These are phyloP conservation scores for Mycena belliarum DNA, from an alignment of 768 basidiomycete genomes.

Conservation along the genomic window DNA sequence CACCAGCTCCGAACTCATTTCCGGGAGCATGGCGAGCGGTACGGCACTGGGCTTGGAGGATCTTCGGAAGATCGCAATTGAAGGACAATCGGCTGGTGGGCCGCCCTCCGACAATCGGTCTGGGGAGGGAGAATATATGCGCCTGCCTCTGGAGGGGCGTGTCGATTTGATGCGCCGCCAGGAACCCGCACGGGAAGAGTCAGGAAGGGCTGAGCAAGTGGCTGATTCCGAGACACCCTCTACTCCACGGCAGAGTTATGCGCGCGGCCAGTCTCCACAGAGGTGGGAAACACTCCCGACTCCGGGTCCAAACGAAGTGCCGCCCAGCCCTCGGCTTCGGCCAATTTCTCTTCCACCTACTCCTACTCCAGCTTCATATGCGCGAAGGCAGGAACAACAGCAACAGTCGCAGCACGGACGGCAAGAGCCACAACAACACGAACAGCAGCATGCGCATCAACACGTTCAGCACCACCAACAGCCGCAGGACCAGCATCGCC, in stretches of 20 bases:
- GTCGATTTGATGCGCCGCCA: slow-evolving; percentile 80
- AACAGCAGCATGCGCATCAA: slow-evolving; percentile 19
- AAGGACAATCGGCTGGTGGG: slow-evolving; percentile 47
- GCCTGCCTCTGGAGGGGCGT: slow-evolving; percentile 84
- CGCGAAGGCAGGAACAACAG: slow-evolving; percentile 12
- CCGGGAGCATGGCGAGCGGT: slow-evolving; percentile 25
- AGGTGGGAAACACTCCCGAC: slow-evolving; percentile 59
- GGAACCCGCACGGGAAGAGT: slow-evolving; percentile 24
- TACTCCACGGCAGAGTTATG: slow-evolving; percentile 30
- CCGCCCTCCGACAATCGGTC: slow-evolving; percentile 18
- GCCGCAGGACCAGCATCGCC: slow-evolving; percentile 17
- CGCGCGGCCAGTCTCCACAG: slow-evolving; percentile 34
- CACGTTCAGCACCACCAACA: neutral
- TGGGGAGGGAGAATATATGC: slow-evolving; percentile 74
- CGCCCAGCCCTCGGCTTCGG: slow-evolving; percentile 58
- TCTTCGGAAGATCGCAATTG: slow-evolving; percentile 60
- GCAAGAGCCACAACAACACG: slow-evolving; percentile 25
- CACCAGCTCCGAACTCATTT: slow-evolving; percentile 20
- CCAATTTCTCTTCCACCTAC: slow-evolving; percentile 52
- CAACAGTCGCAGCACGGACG: neutral
- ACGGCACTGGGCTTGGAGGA: slow-evolving; percentile 60
- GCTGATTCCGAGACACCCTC: slow-evolving; percentile 24
- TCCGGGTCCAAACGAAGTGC: slow-evolving; percentile 61
- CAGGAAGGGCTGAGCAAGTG: slow-evolving; percentile 16
- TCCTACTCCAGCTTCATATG: slow-evolving; percentile 32